These are phyloP conservation scores for Thelephora aurantiotincta DNA, from an alignment of 768 basidiomycete species.

Conservation along the genomic window DNA sequence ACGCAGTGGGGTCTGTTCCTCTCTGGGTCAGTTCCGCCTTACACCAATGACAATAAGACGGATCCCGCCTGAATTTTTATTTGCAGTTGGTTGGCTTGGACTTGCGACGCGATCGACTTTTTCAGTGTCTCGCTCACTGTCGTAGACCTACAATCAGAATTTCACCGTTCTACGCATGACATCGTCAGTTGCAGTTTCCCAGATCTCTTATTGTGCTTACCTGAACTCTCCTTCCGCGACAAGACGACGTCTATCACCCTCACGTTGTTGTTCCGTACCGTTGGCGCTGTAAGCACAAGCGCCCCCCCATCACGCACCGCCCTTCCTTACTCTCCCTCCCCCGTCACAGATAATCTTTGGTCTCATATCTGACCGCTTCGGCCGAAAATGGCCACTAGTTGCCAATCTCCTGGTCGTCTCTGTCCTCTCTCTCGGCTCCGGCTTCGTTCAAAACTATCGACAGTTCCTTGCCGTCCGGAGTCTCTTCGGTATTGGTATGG, in stretches of 20 bases:
- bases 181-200: constrained; percentile 23
- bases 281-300: constrained; percentile 12
- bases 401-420: constrained; percentile 21
- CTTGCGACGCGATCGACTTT: constrained; percentile 45
- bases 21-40: constrained; percentile 2
- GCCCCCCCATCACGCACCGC: not conserved
- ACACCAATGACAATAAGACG: too few species aligned
- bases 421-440: constrained; percentile 25
- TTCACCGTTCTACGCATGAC: constrained; percentile 23
- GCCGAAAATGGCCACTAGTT: constrained; percentile 32
- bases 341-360: constrained; percentile 19
- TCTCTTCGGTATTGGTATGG: constrained; percentile 23
- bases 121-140: constrained; percentile 62
- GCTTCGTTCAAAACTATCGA: constrained; percentile 24
- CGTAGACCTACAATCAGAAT: constrained; percentile 30
- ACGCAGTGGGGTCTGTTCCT: constrained; percentile 9
- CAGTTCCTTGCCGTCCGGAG: constrained; percentile 28
- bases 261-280: constrained; percentile 31
- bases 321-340: not conserved
- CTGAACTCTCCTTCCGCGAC: not conserved
- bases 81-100: constrained; percentile 25
- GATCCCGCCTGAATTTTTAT: too few species aligned
- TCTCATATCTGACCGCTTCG: constrained; percentile 26
- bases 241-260: constrained; percentile 27
- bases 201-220: not conserved